These are phyloP conservation scores for Talaromyces pinophilus DNA, from an alignment of 2,329 filamentous ascomycete genomes.

Conservation along the genomic window DNA sequence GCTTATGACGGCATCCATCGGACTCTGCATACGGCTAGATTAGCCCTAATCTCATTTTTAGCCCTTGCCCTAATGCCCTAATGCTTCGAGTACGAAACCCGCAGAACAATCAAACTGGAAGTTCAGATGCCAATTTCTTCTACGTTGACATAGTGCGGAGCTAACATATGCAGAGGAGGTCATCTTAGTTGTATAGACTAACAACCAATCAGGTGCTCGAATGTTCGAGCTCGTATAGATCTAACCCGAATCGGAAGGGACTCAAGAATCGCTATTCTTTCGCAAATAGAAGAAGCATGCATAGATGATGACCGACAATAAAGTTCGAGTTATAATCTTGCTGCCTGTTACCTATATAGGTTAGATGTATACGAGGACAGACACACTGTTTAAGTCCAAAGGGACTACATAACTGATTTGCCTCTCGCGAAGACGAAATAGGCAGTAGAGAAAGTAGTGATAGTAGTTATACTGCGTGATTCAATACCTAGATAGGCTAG, in stretches of 20 bases:
- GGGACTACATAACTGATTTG: neutral
- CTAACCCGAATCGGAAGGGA: conserved; percentile 1
- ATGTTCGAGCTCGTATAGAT: neutral
- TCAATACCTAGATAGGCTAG: neutral
- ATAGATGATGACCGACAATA: neutral
- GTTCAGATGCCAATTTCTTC: neutral
- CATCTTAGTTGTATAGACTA: neutral
- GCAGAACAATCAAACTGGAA: neutral
- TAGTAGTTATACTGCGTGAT: neutral
- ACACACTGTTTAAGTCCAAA: neutral
- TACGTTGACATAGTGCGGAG: neutral
- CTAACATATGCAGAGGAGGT: neutral
- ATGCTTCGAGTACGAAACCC: neutral
- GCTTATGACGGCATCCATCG: neutral
- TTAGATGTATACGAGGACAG: neutral
- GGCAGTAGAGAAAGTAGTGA: neutral
- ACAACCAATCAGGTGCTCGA: neutral
- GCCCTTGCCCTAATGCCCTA: conserved; percentile 8
- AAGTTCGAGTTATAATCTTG: neutral
- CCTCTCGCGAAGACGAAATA: neutral
- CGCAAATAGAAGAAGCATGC: neutral
- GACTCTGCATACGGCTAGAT: neutral
- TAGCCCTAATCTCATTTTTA: neutral
- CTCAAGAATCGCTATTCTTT: neutral
- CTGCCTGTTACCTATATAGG: neutral